Base-by-base conservation (phyloP, 306 rosid species). In the Dryas drummondii region DNA sequence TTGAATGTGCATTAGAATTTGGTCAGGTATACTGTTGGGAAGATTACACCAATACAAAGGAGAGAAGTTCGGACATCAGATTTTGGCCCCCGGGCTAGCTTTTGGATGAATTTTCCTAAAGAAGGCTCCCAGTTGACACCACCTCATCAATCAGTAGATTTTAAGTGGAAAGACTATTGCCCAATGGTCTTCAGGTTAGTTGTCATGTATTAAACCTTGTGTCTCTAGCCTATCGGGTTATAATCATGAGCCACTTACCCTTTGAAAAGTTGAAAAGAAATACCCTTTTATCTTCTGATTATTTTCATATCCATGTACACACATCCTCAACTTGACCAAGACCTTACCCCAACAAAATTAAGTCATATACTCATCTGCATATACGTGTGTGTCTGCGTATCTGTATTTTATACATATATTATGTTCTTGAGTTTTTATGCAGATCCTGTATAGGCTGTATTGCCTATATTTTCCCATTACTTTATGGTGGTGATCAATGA, bases 101-200 rank as follows among this genome's bases (percentile, higher is more conserved):
- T 94, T 86, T 94, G 99, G 99, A 94, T 92, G 99, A 92, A 81
- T 79, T 94, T 94, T 87, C 99, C 99, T 9, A 92, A 76, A 85
- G 93, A 88, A 80, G 99, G 99, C 71, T 94, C 99, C 53, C 97
- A 92, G 50, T 74, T 94, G 88, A 94, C 99, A 68, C 99, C 97
- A 27, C 69, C 97, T 81, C 99, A 94, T 83, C 99, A 89, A 55
- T 94, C 99, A 5, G 99, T 92, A 68, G 97, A 88, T 85, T 94
- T 94, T 80, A 94, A 90, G 82, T 94, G 99, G 99, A 94, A 94
- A 78, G 99, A 94, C 84, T 94, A 94, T 59, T 94, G 99, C 72
- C 97, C 97, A 3, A 94, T 94, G 99, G 99, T 94, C 55, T 94
- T 94, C 88, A 92, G 97, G 99, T 94, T 70, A 76, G 87, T 75